Evolutionary conservation across 768 basidiomycete genomes (phyloP), one percentile per base, ranked within the genome.

Genomic region (Leccinum barrowsii): DNA sequence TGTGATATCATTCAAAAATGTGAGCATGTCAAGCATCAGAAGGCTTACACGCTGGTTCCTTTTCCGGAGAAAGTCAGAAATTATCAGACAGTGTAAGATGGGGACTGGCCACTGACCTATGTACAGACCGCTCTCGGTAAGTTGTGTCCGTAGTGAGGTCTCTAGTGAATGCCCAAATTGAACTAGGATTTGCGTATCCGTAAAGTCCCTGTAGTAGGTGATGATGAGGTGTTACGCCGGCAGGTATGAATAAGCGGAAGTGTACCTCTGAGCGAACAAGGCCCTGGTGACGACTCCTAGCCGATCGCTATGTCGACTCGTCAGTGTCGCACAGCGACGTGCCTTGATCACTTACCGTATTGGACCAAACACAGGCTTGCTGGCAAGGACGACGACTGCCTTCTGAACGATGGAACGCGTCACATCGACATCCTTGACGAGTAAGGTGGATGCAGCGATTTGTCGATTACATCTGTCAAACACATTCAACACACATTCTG

Each of bases 341-440:
- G 2, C 2, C 35, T 30, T 44, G 21, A 13, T 10, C 26, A 65
- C 75, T 37, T 46, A 90, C 89, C 95, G 85, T 73, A 98, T 92
- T 10, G 94, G 93, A 12, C 97, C 97, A 67, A 96, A 96, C 2
- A 95, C 83, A 0, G 94, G 93, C 68, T 91, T 90, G 12, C 88
- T 84, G 4, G 93, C 94, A 35, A 99, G 78, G 3, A 99, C 91
- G 0, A 98, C 93, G 3, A 99, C 92, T 0, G 97, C 95, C 70
- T 98, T 99, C 73, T 99, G 97, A 0, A 99, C 97, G 8, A 89
- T 98, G 5, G 90, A 93, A 15, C 97, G 86, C 5, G 97, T 98
- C 17, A 98, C 92, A 62, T 97, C 95, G 2, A 83, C 77, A 40
- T 85, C 82, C 68, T 87, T 89, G 50, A 90, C 87, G 4, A 93